Base-by-base conservation (phyloP, 78 protist genomes). In the Dictyostelium capitatum region DNA sequence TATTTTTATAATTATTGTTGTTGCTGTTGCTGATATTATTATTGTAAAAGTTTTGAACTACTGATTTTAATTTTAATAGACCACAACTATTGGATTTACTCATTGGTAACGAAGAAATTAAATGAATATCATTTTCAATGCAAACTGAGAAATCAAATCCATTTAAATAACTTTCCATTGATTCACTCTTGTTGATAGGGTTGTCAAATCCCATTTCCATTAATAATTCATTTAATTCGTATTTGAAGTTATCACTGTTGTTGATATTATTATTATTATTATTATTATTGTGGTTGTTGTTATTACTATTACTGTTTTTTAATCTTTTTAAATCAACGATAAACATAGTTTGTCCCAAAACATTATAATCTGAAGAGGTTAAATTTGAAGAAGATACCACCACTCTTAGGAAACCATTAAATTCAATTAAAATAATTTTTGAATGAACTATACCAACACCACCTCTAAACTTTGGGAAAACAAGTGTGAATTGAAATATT, bases 381-480 rank as follows among this genome's bases (percentile, higher is more conserved):
- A 81, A 51, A 50, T 81, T 81, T n/a, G 78, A 23, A 17, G 89
- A 81, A 1, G 79, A 64, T 6, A 81, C 48, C 28, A 81, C 23
- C 6, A 81, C 51, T 50, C 89, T 81, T 25, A 80, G 8, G 65
- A 62, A 62, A 11, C 4, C 20, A 9, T 64, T 20, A 48, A 62
- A 81, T 14, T 81, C 79, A 25, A 81, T 47, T 7, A 81, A 11
- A 28, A 81, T 81, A 9, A 81, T 81, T 51, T 81, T 81, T 30
- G 79, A 64, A 48, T 81, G 89, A 12, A 81, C 30, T 65, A 81
- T 81, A 4, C 89, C 89, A 14, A 62, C 48, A 12, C 89, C 89
- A 32, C 19, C 17, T 67, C 30, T 67, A 14, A 67, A 67, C 25
- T 32, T 67, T 25, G 75, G 48, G 6, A 30, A 67, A 67, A 67